Evolutionary conservation across 306 rosid genomes (phyloP).

Genomic region (Nissolia schottii): DNA sequence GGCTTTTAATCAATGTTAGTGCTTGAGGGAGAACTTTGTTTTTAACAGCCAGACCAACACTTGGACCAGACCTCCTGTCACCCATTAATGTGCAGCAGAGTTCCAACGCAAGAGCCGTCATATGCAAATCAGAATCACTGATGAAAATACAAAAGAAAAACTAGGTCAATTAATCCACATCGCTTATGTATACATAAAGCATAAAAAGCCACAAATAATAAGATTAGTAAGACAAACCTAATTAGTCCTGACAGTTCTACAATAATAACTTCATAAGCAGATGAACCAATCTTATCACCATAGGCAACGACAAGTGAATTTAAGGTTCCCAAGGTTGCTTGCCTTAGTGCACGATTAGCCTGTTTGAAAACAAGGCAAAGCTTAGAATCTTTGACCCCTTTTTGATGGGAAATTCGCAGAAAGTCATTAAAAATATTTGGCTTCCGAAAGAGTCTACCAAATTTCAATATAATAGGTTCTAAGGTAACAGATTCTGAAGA

Average conservation of each 20-base stretch:
- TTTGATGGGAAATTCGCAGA: neutral
- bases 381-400: slow-evolving; percentile 1
- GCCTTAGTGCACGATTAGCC: slow-evolving; percentile 98
- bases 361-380: slow-evolving; percentile 38
- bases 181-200: no score
- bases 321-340: slow-evolving; percentile 92
- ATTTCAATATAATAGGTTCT: neutral
- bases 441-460: slow-evolving; percentile 5
- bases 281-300: slow-evolving; percentile 87
- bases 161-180: slow-evolving; percentile 16
- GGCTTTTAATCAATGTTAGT: slow-evolving; percentile 76
- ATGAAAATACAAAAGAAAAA: slow-evolving; percentile 2
- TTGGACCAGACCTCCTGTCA: slow-evolving; percentile 86
- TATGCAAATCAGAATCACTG: slow-evolving; percentile 97
- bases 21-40: slow-evolving; percentile 99
- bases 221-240: slow-evolving; percentile 51
- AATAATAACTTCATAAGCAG: slow-evolving; percentile 94
- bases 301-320: slow-evolving; percentile 93
- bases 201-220: no score
- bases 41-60: slow-evolving; percentile 85
- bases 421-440: neutral
- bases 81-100: slow-evolving; percentile 97
- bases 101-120: slow-evolving; percentile 98
- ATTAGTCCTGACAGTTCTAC: slow-evolving; percentile 85
- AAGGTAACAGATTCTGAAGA: neutral